Base-by-base conservation (phyloP, 805 yeast genomes). In the Brettanomyces nanus region DNA sequence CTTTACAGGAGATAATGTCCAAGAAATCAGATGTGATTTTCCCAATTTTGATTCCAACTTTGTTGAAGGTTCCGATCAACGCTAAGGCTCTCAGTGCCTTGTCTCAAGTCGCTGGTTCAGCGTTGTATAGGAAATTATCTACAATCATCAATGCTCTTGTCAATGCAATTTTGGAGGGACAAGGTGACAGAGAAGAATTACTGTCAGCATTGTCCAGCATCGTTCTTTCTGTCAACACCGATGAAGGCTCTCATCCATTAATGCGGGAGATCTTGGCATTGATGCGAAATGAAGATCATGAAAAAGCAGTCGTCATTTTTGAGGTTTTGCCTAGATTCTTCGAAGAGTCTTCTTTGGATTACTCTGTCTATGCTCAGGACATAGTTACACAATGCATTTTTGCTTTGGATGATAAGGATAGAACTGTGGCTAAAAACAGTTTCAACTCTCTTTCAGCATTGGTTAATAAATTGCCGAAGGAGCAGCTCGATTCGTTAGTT, bases 1-100 rank as follows among this genome's bases (percentile, higher is more conserved):
- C 97, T 6, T 70, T 92, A 46, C 80, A 82, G 62, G 97, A 89
- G 54, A 82, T 92, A 49, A 85, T 90, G 95, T 75, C 92, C 9
- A 79, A 87, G 3, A 85, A 85, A 52, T 73, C 97, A 5, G 94
- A 85, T 41, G 80, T 85, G 3, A 85, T 94, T 40, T 87, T 94
- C 87, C 97, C 97, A 35, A 82, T 85, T 34, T 72, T 92, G 55
- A 71, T 90, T 42, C 97, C 97, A 31, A 75, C 95, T 0, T 69
- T 92, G 53, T 68, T 90, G 53, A 58, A 77, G 5, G 79, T 86
- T 5, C 97, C 97, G 13, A 77, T 89, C 39, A 85, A 87, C 62
- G 95, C 95, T n/a, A 70, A 73, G 38, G 95, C 96, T 3, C 66
- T 89, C 41, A 85, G 92, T 19, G 77, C 94, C 0, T 70, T 89